Conservation (phyloP, 2,329 filamentous ascomycete species). For the Coniochaeta sp. region DNA sequence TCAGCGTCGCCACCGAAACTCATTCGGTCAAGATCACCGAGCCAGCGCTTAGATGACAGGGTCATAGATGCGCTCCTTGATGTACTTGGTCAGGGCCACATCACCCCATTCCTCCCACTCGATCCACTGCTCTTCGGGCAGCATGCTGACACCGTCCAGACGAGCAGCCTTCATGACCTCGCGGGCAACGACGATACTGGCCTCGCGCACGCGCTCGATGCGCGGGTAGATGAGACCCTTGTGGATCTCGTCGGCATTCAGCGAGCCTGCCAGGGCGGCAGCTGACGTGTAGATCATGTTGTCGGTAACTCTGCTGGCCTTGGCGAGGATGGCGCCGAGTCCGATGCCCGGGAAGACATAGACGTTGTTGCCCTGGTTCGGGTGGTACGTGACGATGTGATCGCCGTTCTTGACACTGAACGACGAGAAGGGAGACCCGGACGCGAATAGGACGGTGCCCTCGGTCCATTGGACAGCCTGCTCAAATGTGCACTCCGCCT, state of each 20-base stretch:
- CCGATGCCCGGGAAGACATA: constrained; percentile 98
- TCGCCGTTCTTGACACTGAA: constrained; percentile 58
- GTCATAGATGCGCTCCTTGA: constrained; percentile 55
- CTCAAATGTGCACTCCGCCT: constrained; percentile 97
- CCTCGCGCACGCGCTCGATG: constrained; percentile 86
- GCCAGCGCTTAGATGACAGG: constrained; percentile 24
- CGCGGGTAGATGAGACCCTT: constrained; percentile 85
- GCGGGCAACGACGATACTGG: constrained; percentile 76
- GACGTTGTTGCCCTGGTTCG: constrained; percentile 78
- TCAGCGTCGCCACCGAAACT: background rate
- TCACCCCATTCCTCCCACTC: constrained; percentile 69
- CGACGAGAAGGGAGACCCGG: constrained; percentile 82
- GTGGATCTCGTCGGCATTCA: constrained; percentile 75
- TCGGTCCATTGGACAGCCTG: constrained; percentile 87
- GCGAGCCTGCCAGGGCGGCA: constrained; percentile 67
- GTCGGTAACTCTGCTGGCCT: constrained; percentile 80
- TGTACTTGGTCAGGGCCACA: constrained; percentile 51
- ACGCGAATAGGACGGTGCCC: constrained; percentile 87
- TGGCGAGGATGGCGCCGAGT: constrained; percentile 84
- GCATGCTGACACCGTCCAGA: constrained; percentile 64
- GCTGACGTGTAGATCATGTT: constrained; percentile 96
- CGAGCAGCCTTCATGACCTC: constrained; percentile 92
- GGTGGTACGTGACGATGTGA: constrained; percentile 59
- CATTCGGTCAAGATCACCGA: background rate
- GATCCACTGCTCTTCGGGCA: constrained; percentile 62